phyloP scores from a whole-genome alignment of 2,329 filamentous ascomycete genomes.

The Alternaria longipes region DNA sequence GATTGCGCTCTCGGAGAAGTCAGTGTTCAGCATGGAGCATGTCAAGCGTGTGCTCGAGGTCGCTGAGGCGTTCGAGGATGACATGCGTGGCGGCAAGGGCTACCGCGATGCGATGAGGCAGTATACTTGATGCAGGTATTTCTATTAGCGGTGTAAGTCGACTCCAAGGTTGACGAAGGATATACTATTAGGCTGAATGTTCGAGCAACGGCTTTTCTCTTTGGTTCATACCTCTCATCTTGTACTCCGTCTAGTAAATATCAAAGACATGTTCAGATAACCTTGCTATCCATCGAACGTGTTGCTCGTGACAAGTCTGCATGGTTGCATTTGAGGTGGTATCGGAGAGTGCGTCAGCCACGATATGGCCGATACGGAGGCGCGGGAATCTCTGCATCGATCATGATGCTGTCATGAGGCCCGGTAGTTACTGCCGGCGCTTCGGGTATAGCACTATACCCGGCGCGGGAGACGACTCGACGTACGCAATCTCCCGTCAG shows the following conservation, averaged over 20 bases:
- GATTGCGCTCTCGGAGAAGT: slow-evolving; percentile 77
- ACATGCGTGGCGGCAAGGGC: slow-evolving; percentile 81
- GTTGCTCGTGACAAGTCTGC: too few relatives aligned
- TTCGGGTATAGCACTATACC: not conserved
- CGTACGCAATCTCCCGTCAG: not conserved
- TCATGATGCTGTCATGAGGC: not conserved
- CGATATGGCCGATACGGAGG: not conserved
- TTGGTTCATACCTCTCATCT: not conserved
- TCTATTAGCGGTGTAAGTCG: too few relatives aligned
- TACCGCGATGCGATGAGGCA: slow-evolving; percentile 86
- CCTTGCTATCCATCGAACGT: too few relatives aligned
- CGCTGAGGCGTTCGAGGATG: slow-evolving; percentile 81
- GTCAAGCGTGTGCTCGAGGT: slow-evolving; percentile 86
- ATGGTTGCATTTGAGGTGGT: too few relatives aligned
- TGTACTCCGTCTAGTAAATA: not conserved
- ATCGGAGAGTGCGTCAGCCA: too few relatives aligned
- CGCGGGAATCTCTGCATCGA: too few relatives aligned
- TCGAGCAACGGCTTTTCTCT: not conserved
- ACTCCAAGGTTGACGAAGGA: too few relatives aligned
- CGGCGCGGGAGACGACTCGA: not conserved
- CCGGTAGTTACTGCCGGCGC: not conserved
- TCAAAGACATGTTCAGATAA: too few relatives aligned
- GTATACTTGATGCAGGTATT: slow-evolving; percentile 64
- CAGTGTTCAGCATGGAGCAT: slow-evolving; percentile 78
- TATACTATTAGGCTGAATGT: not conserved